Percentiles rank a stretch among this genome's conserved stretches.
These are phyloP conservation scores for Rhodotorula glutinis DNA, from an alignment of 1,284 basidiomycete genomes.

Conservation along the genomic window DNA sequence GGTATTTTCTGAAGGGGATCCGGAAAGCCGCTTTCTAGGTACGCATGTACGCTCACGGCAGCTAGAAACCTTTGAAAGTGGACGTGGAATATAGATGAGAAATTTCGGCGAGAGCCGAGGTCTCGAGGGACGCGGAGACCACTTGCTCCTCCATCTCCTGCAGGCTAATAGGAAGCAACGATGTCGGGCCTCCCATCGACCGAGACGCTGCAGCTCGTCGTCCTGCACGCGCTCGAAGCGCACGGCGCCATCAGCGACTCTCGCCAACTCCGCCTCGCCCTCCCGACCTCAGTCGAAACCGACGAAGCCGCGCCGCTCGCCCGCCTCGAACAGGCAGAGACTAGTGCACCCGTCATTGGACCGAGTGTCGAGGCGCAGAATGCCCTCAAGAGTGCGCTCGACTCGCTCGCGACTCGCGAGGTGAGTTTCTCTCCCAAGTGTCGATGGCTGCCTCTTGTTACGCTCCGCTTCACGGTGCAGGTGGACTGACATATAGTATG, in stretches of 20 bases:
- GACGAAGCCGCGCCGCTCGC: slow-evolving; percentile 55
- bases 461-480: rapidly evolving
- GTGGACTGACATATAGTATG: neutral
- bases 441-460: no score
- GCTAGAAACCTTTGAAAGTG: no score
- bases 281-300: slow-evolving; percentile 10
- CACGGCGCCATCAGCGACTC: slow-evolving; percentile 66
- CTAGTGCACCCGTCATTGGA: slow-evolving; percentile 53
- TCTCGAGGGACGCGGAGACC: no score
- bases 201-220: slow-evolving; percentile 71
- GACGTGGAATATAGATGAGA: no score
- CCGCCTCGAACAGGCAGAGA: slow-evolving; percentile 56
- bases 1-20: no score
- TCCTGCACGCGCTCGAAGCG: slow-evolving; percentile 68
- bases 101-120: no score
- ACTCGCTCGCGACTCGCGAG: slow-evolving; percentile 80
- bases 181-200: slow-evolving; percentile 39
- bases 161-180: neutral
- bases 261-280: slow-evolving; percentile 58
- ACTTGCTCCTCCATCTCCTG: neutral
- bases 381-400: slow-evolving; percentile 77
- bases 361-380: slow-evolving; percentile 56
- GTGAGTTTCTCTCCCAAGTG: slow-evolving; percentile 50
- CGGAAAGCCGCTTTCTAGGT: no score
- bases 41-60: no score